Evolutionary conservation across 2,329 filamentous ascomycete species (phyloP), one percentile per base, ranked within the genome.

Genomic region (Botrytis byssoidea): DNA sequence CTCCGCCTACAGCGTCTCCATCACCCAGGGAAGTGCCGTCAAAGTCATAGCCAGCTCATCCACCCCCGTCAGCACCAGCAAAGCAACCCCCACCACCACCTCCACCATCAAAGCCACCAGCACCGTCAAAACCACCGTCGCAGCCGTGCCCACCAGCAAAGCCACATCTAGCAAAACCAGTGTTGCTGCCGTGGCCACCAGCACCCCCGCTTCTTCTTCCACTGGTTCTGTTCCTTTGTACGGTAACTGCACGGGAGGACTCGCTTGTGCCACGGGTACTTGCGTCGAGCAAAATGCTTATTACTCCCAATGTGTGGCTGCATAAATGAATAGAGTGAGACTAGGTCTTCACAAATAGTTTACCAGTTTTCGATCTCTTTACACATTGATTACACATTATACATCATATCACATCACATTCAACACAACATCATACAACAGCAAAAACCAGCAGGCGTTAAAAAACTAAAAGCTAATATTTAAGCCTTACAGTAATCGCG

Each of bases 1-100:
- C n/a, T 25, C 63, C 32, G 51, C 55, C 35, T 72, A 72, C 64
- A 72, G 64, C 18, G 71, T 69, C 20, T 48, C 71, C 32, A 22
- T 72, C 32, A 40, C 22, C 8, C 32, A 60, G n/a, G 51, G 63
- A 72, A 60, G 51, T 48, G 48, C 63, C 42, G 20, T 16, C 71
- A n/a, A n/a, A 48, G 44, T 25, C 12, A 18, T 40, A 14, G 20
- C 22, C 29, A 22, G 22, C 22, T n/a, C 48, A 12, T 51, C 48
- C 25, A 51, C n/a, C 37, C 25, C 35, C 61, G 57, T 12, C 35
- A 37, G 60, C n/a, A 18, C 57, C 16, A 67, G 10, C 32, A 25
- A 20, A 8, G 10, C 44, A 3, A 42, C 5, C 35, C 6, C 35
- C 4, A 35, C 9, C 51, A 22, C 37, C 4, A 12, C 40, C n/a